These are phyloP conservation scores for Trametes elegans DNA, from an alignment of 768 basidiomycete species.

Conservation along the genomic window DNA sequence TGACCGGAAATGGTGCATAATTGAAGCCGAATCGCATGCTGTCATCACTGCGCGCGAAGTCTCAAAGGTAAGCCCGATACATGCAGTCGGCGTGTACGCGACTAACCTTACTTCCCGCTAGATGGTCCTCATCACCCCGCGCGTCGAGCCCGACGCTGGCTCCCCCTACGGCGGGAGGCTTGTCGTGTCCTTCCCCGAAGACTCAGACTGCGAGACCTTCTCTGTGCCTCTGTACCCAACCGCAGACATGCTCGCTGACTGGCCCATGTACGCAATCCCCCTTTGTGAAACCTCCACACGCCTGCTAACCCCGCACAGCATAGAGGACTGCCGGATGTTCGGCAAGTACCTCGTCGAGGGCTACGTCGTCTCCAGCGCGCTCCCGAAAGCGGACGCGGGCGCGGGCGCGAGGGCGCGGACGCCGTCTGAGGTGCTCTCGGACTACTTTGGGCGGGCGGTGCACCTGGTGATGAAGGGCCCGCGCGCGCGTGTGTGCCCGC, in stretches of 20 bases:
- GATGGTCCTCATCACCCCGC: conserved; percentile 68
- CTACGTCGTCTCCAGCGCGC: conserved; percentile 54
- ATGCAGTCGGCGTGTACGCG: background rate
- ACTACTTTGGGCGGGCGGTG: conserved; percentile 60
- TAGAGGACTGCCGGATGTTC: conserved; percentile 55
- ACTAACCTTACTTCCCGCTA: conserved; percentile 25
- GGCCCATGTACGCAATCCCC: conserved; percentile 51
- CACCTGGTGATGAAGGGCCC: conserved; percentile 70
- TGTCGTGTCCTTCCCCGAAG: conserved; percentile 57
- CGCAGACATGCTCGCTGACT: conserved; percentile 44
- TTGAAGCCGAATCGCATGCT: conserved; percentile 49
- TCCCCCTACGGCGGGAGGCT: conserved; percentile 49
- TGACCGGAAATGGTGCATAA: conserved; percentile 70
- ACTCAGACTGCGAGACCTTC: conserved; percentile 56
- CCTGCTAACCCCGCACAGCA: conserved; percentile 34
- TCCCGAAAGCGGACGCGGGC: too few species aligned
- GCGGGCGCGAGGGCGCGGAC: conserved; percentile 33
- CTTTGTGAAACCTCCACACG: too few species aligned
- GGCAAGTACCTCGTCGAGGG: conserved; percentile 52
- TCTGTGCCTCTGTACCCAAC: conserved; percentile 57
- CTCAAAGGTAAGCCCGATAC: conserved; percentile 56
- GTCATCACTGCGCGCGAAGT: conserved; percentile 70
- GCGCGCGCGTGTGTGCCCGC: conserved; percentile 44
- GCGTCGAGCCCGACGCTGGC: conserved; percentile 44
- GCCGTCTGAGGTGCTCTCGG: conserved; percentile 55